These are phyloP conservation scores for Plasmodium vinckei DNA, from an alignment of 169 alveolate genomes.

Conservation along the genomic window DNA sequence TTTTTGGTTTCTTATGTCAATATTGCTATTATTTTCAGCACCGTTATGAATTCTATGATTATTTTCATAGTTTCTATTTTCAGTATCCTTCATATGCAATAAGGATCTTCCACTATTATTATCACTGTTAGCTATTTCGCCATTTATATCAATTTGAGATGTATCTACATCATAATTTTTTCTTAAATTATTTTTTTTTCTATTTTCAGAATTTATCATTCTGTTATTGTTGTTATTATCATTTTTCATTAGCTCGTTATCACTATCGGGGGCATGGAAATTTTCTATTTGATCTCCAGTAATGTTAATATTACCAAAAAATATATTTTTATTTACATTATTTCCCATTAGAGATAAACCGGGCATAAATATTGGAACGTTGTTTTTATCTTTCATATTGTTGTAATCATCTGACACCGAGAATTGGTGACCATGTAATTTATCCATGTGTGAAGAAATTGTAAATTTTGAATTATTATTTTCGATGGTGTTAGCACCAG, in stretches of 20 bases:
- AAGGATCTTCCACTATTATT: background rate
- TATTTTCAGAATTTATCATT: slow-evolving; percentile 24
- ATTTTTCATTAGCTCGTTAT: slow-evolving; percentile 15
- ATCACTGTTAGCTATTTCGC: background rate
- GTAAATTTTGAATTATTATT: background rate
- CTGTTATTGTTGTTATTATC: slow-evolving; percentile 21
- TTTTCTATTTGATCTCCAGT: slow-evolving; percentile 69
- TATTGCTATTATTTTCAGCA: background rate
- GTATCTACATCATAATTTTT: slow-evolving; percentile 56
- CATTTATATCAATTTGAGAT: background rate
- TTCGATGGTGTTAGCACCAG: slow-evolving; percentile 3
- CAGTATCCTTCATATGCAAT: slow-evolving; percentile 14
- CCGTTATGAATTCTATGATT: background rate
- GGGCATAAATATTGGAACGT: slow-evolving; percentile 68
- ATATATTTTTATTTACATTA: slow-evolving; percentile 52
- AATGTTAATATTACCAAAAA: slow-evolving; percentile 68
- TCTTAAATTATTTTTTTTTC: slow-evolving; percentile 30
- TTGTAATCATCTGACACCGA: slow-evolving; percentile 8
- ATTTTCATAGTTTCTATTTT: background rate
- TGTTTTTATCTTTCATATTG: slow-evolving; percentile 15
- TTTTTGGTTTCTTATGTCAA: slow-evolving; percentile 40
- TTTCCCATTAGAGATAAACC: slow-evolving; percentile 29
- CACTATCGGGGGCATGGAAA: slow-evolving; percentile 22
- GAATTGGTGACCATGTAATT: slow-evolving; percentile 2
- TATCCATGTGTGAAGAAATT: slow-evolving; percentile 23